Conservation (phyloP, 352 stramenopile genomes). For the Phytophthora hybrid region DNA sequence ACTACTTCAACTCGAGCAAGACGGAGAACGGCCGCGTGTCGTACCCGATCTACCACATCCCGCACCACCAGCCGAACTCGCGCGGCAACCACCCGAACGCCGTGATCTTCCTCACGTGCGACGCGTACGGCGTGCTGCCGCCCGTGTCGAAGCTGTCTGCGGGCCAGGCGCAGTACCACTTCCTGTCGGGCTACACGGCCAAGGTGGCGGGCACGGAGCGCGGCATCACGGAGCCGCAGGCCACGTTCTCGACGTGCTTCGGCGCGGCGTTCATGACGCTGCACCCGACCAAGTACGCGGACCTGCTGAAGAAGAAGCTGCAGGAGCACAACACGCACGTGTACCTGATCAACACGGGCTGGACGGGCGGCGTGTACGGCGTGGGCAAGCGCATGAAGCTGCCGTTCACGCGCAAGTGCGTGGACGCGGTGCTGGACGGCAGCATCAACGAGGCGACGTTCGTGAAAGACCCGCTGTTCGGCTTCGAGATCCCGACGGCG, state of each 20-base stretch:
- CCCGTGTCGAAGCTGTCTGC: slow-evolving; percentile 95
- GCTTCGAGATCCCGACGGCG: slow-evolving; percentile 70
- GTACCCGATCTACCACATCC: slow-evolving; percentile 99
- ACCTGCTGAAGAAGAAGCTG: slow-evolving; percentile 97
- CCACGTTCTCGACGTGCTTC: slow-evolving; percentile 98
- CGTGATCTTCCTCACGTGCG: slow-evolving; percentile 98
- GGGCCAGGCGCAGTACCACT: slow-evolving; percentile 98
- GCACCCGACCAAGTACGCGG: slow-evolving; percentile 97
- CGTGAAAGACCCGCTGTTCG: slow-evolving; percentile 77
- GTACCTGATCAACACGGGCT: slow-evolving; percentile 98
- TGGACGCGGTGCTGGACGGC: slow-evolving; percentile 78
- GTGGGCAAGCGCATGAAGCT: slow-evolving; percentile 98
- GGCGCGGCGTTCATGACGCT: slow-evolving; percentile 97
- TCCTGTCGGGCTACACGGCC: slow-evolving; percentile 98
- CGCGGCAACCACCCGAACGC: slow-evolving; percentile 95
- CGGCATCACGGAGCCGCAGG: slow-evolving; percentile 95
- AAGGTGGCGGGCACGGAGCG: slow-evolving; percentile 99
- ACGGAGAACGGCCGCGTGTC: slow-evolving; percentile 98
- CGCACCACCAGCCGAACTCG: slow-evolving; percentile 90
- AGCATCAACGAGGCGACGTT: slow-evolving; percentile 73
- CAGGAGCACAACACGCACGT: slow-evolving; percentile 92
- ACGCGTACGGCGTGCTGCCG: slow-evolving; percentile 98
- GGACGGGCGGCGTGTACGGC: slow-evolving; percentile 95
- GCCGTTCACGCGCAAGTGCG: slow-evolving; percentile 78
- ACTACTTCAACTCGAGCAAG: slow-evolving; percentile 97